Conservation (phyloP, 2,329 filamentous ascomycete genomes). For the Xylariaceae sp. region DNA sequence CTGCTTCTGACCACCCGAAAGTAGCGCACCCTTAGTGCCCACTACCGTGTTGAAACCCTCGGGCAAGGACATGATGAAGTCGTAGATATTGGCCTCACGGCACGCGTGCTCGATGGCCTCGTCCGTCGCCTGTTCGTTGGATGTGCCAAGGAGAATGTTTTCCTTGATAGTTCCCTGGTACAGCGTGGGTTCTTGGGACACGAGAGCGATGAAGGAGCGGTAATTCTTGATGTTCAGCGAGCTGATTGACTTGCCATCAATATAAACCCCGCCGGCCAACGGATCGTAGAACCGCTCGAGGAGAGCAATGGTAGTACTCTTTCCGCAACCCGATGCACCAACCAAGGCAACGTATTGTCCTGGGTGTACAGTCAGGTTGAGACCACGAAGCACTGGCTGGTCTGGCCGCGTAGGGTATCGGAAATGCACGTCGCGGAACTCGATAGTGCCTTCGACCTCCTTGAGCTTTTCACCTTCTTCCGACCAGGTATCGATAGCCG, state of each 20-base stretch:
- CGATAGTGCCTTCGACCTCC: constrained; percentile 67
- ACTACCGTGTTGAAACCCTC: constrained; percentile 83
- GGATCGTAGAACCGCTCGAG: constrained; percentile 95
- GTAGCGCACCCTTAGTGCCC: constrained; percentile 76
- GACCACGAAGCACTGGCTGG: constrained; percentile 82
- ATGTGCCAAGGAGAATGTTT: constrained; percentile 77
- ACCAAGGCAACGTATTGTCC: constrained; percentile 86
- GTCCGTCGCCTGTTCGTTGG: constrained; percentile 62
- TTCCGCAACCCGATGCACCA: constrained; percentile 90
- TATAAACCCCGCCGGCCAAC: constrained; percentile 67
- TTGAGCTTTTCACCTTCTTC: constrained; percentile 58
- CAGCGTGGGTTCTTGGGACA: constrained; percentile 89
- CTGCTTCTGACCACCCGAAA: constrained; percentile 91
- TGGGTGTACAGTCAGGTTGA: constrained; percentile 67
- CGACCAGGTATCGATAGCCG: constrained; percentile 78
- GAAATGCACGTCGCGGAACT: constrained; percentile 92
- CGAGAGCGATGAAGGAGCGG: constrained; percentile 74
- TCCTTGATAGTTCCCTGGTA: constrained; percentile 90
- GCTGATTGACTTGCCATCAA: constrained; percentile 80
- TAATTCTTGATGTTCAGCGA: constrained; percentile 80
- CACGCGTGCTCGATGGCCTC: constrained; percentile 71
- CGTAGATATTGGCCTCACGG: constrained; percentile 86
- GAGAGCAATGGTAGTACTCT: constrained; percentile 86
- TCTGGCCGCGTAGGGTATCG: constrained; percentile 87
- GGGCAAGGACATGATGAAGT: constrained; percentile 80